A percentile compares a stretch with the other conserved stretches of the same genome.
These are phyloP conservation scores for Blastobotrys terrestris DNA, from an alignment of 805 yeast genomes.

Conservation along the genomic window DNA sequence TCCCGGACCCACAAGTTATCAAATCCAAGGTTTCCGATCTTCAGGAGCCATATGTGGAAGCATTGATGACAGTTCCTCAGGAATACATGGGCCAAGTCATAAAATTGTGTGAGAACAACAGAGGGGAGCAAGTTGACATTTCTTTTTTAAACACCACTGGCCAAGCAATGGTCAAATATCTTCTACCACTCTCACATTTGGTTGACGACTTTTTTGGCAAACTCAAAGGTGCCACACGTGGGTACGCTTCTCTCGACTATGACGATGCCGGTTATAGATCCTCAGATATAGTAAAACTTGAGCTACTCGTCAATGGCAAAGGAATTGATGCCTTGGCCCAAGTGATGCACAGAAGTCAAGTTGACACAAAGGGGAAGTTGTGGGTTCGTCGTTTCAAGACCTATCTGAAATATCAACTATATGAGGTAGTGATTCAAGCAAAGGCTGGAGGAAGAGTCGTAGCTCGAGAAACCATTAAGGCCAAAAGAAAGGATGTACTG, in stretches of 20 bases:
- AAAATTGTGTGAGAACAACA: constrained; percentile 71
- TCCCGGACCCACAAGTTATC: constrained; percentile 53
- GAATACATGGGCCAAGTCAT: constrained; percentile 87
- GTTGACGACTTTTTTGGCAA: constrained; percentile 96
- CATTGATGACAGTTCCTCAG: constrained; percentile 82
- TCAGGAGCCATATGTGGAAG: constrained; percentile 86
- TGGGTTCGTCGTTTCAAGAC: constrained; percentile 81
- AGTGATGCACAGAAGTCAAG: constrained; percentile 78
- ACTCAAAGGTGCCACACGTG: constrained; percentile 80
- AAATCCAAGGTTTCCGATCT: constrained; percentile 41
- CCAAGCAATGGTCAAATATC: constrained; percentile 74
- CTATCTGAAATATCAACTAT: constrained; percentile 73
- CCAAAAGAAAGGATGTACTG: constrained; percentile 89
- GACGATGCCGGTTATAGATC: constrained; percentile 85
- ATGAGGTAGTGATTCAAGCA: constrained; percentile 91
- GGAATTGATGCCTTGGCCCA: constrained; percentile 90
- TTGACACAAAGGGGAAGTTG: constrained; percentile 64
- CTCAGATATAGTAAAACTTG: constrained; percentile 80
- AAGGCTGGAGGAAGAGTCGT: constrained; percentile 64
- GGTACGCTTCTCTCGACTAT: constrained; percentile 91
- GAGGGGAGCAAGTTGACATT: constrained; percentile 78
- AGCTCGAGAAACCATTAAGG: constrained; percentile 91
- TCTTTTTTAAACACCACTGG: constrained; percentile 64
- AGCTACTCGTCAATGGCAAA: constrained; percentile 79
- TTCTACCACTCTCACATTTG: constrained; percentile 78